Conservation (phyloP, 257 asterid species). For the Przewalskia tangutica region DNA sequence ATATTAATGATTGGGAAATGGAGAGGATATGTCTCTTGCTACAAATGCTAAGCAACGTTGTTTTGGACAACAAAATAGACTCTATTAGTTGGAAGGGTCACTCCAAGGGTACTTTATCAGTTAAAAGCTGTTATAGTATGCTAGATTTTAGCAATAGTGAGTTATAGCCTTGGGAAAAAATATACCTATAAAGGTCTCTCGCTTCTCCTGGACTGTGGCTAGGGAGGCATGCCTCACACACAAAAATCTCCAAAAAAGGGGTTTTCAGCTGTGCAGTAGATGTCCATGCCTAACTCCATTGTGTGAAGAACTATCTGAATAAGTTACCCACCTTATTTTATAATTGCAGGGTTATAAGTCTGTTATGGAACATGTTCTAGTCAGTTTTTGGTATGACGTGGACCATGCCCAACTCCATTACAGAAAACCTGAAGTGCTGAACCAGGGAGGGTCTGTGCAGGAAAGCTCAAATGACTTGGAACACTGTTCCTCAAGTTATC, state of each 20-base stretch:
- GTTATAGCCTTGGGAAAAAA: not conserved
- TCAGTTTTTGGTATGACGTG: not conserved
- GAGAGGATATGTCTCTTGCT: not conserved
- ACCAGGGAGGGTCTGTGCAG: not conserved
- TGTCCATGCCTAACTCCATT: not conserved
- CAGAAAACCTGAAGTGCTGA: not conserved
- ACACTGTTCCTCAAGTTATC: not conserved
- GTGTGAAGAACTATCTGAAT: not conserved
- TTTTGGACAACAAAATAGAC: not conserved
- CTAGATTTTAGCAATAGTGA: not conserved
- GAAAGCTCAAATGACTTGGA: not conserved
- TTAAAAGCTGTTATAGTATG: not conserved
- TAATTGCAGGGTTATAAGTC: not conserved
- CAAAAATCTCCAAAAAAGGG: not conserved
- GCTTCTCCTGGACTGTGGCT: not conserved
- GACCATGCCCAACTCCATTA: not conserved
- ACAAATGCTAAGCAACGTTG: not conserved
- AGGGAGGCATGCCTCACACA: not conserved
- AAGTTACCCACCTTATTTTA: not conserved
- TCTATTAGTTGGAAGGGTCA: not conserved
- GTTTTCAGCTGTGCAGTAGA: not conserved
- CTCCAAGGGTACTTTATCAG: not conserved
- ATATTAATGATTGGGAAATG: not conserved
- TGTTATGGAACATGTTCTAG: not conserved
- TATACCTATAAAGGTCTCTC: not conserved